phyloP scores from a whole-genome alignment of 148 eudicot species.

The Talinum fruticosum region DNA sequence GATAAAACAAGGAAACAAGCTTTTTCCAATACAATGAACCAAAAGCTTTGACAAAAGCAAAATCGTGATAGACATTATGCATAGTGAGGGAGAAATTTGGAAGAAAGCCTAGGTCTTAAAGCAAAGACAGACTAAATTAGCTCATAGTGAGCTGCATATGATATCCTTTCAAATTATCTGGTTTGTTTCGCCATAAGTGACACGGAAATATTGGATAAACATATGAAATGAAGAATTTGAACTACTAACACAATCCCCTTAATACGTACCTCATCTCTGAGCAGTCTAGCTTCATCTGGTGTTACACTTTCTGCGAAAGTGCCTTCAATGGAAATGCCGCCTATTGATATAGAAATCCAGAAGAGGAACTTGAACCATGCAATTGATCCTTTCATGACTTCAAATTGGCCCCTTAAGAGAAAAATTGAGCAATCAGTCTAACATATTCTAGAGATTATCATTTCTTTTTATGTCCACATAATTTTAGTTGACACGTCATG shows the following conservation, averaged over 20 bases:
- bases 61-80: neutral
- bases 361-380: conserved; percentile 19
- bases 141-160: neutral
- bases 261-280: conserved; percentile 75
- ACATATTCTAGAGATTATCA: neutral
- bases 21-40: neutral
- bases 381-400: conserved; percentile 28
- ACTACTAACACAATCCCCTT: neutral
- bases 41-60: neutral
- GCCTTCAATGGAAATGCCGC: conserved; percentile 32
- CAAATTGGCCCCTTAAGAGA: conserved; percentile 2
- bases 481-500: neutral
- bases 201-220: neutral
- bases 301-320: conserved; percentile 62
- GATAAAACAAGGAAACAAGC: neutral
- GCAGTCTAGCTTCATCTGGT: conserved; percentile 66
- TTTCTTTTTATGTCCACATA: neutral
- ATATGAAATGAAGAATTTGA: neutral
- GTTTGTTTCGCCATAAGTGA: neutral
- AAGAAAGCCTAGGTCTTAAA: neutral
- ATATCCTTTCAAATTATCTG: neutral
- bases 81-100: neutral
- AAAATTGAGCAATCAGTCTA: conserved; percentile 5
- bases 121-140: neutral
- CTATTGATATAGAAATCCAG: conserved; percentile 23